Evolutionary conservation across 169 alveolate genomes (phyloP).

Genomic region (Besnoitia besnoiti): DNA sequence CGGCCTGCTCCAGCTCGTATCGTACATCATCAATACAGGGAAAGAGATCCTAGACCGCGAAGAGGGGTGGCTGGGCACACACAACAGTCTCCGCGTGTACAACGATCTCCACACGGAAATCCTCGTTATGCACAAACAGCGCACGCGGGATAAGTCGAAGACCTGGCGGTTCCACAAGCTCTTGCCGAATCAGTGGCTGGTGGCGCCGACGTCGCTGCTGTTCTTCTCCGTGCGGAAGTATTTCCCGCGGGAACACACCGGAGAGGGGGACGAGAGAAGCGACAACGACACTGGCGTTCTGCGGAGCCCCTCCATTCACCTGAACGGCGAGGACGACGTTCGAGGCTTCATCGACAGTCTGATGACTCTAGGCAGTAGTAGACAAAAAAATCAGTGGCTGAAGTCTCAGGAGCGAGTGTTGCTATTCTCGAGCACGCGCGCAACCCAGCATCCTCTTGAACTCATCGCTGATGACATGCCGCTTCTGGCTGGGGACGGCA

Average conservation of each 20-base stretch:
- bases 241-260: conserved; percentile 16
- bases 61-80: conserved; percentile 57
- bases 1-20: conserved; percentile 63
- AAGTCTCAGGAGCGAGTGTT: conserved; percentile 43
- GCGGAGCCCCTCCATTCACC: conserved; percentile 50
- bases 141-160: conserved; percentile 45
- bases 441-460: conserved; percentile 54
- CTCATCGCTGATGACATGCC: conserved; percentile 66
- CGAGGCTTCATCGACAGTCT: conserved; percentile 43
- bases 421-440: conserved; percentile 47
- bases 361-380: conserved; percentile 36
- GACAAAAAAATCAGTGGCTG: conserved; percentile 51
- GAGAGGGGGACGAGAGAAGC: conserved; percentile 15
- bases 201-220: conserved; percentile 59
- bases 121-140: conserved; percentile 60
- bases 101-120: conserved; percentile 64
- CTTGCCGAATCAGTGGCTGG: conserved; percentile 60
- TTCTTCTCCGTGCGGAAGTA: conserved; percentile 63
- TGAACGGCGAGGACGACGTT: conserved; percentile 57
- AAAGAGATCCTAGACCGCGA: conserved; percentile 46
- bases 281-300: not conserved
- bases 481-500: conserved; percentile 24
- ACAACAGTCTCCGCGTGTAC: conserved; percentile 61
- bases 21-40: conserved; percentile 40
- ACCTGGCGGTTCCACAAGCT: conserved; percentile 54